phyloP scores from a whole-genome alignment of 176 grass and related monocot species.

The Pontederia crassipes region DNA sequence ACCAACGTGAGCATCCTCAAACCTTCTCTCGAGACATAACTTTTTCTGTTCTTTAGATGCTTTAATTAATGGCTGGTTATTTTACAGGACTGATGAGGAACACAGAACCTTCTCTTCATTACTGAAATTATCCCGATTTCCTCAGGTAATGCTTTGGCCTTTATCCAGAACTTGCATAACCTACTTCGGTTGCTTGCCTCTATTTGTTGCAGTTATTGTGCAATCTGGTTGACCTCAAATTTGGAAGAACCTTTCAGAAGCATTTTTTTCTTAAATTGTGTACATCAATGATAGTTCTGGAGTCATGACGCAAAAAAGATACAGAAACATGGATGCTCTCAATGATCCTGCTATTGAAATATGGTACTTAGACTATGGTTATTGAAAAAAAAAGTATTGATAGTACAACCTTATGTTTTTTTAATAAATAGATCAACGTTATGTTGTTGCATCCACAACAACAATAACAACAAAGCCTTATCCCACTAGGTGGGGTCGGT shows the following conservation, averaged over 20 bases:
- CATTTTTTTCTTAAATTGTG: neutral
- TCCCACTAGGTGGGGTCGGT: too few relatives aligned
- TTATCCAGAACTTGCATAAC: neutral
- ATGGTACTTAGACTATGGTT: too few relatives aligned
- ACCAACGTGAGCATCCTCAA: slow-evolving; percentile 35
- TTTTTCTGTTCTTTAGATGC: neutral
- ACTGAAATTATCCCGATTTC: slow-evolving; percentile 60
- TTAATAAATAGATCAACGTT: too few relatives aligned
- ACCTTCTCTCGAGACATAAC: neutral
- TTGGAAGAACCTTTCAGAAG: neutral
- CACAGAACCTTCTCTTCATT: slow-evolving; percentile 46
- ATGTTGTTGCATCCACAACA: too few relatives aligned
- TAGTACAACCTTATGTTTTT: too few relatives aligned
- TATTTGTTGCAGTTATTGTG: neutral
- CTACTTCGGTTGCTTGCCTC: neutral
- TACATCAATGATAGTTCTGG: neutral
- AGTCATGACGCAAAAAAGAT: too few relatives aligned
- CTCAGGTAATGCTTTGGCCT: slow-evolving; percentile 42
- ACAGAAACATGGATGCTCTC: too few relatives aligned
- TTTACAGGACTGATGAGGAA: slow-evolving; percentile 50
- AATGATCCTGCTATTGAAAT: too few relatives aligned
- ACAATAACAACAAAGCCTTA: too few relatives aligned
- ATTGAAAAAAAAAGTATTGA: too few relatives aligned
- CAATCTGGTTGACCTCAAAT: neutral
- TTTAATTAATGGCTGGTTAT: neutral